phyloP scores from a whole-genome alignment of 2,329 filamentous ascomycete species.

The Botrytis hyacinthi region DNA sequence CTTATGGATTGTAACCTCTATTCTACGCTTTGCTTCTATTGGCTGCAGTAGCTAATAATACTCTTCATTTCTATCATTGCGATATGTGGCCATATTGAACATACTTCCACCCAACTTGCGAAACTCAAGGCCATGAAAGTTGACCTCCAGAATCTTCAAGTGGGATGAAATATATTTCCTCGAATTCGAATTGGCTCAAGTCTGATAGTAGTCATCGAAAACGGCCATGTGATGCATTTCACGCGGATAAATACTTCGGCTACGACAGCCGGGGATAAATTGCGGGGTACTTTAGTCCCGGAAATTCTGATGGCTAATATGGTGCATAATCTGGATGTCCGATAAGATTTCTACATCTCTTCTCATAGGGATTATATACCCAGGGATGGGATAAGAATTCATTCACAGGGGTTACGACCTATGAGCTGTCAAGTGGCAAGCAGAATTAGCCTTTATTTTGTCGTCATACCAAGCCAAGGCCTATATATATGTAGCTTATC shows the following conservation, averaged over 20 bases:
- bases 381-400: not conserved
- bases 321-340: not conserved
- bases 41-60: not conserved
- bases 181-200: not conserved
- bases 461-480: not conserved
- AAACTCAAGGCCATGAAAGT: not conserved
- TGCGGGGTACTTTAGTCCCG: slow-evolving; percentile 4
- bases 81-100: too few relatives aligned
- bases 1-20: not conserved
- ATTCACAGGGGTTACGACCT: not conserved
- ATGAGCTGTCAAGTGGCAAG: slow-evolving; percentile 3
- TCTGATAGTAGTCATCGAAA: not conserved
- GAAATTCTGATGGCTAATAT: not conserved
- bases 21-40: not conserved
- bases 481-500: not conserved
- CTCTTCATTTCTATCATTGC: not conserved
- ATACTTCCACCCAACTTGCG: too few relatives aligned
- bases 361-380: not conserved
- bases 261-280: not conserved
- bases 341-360: not conserved
- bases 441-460: not conserved
- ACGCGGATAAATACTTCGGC: slow-evolving; percentile 2
- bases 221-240: not conserved
- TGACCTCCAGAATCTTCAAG: not conserved
- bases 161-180: not conserved